Evolutionary conservation across 1,284 basidiomycete genomes (phyloP).

Genomic region (Stygiomarasmius scandens): DNA sequence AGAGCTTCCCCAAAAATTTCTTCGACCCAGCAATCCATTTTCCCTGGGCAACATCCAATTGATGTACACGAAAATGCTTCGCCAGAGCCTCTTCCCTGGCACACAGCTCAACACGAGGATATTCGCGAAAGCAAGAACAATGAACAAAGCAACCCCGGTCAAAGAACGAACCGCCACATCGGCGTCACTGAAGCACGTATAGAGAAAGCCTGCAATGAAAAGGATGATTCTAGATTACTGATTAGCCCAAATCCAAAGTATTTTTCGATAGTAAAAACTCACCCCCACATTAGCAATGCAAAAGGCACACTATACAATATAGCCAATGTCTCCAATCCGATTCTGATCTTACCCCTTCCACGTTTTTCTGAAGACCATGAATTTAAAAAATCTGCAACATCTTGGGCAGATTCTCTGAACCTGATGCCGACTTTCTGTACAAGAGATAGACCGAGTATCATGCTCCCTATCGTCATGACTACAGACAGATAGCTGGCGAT

Average conservation of each 20-base stretch:
- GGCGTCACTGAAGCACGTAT: constrained; percentile 2
- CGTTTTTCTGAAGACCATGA: constrained; percentile 9
- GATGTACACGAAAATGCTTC: neutral
- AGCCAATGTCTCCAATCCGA: constrained; percentile 44
- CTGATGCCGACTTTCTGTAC: constrained; percentile 42
- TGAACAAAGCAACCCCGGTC: neutral
- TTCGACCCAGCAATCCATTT: neutral
- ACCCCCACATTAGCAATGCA: constrained; percentile 53
- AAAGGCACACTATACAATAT: constrained; percentile 50
- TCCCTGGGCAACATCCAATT: neutral
- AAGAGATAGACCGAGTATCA: constrained; percentile 41
- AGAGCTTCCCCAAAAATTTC: neutral
- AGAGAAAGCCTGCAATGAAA: constrained; percentile 10
- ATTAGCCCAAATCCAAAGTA: neutral
- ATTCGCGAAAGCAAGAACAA: constrained; percentile 10
- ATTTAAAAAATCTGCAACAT: constrained; percentile 18
- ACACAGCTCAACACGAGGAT: neutral
- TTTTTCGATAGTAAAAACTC: constrained; percentile 20
- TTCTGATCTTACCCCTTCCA: constrained; percentile 14
- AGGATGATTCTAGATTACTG: neutral
- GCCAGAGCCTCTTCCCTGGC: constrained; percentile 4
- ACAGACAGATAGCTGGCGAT: constrained; percentile 43
- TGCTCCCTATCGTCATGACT: constrained; percentile 38
- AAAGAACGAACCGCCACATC: neutral
- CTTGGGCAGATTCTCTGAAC: constrained; percentile 30